A percentile compares a stretch with the other conserved stretches of the same genome.
phyloP scores from a whole-genome alignment of 768 basidiomycete species.

The Amanita pseudoporphyria region DNA sequence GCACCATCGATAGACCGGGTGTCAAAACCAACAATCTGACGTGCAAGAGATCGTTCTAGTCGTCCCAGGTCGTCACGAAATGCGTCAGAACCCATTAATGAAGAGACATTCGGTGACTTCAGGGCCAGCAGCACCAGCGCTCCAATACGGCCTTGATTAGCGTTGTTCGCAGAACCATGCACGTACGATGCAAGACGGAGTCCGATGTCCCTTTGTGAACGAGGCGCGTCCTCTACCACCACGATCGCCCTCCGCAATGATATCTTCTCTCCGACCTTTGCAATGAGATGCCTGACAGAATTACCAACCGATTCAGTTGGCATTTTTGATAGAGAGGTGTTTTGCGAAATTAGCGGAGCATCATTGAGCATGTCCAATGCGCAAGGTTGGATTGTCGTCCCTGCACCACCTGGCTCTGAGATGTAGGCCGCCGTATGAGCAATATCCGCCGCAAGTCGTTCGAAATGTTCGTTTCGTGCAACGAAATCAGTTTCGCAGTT shows the following conservation, averaged over 20 bases:
- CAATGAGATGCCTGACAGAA: slow-evolving; percentile 60
- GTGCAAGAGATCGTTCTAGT: slow-evolving; percentile 67
- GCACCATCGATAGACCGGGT: slow-evolving; percentile 38
- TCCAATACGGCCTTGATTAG: slow-evolving; percentile 49
- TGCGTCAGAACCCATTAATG: slow-evolving; percentile 32
- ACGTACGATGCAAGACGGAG: slow-evolving; percentile 47
- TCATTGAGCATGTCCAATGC: slow-evolving; percentile 41
- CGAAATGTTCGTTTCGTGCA: slow-evolving; percentile 75
- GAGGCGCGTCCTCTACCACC: slow-evolving; percentile 30
- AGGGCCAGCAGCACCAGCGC: slow-evolving; percentile 47
- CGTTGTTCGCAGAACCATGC: slow-evolving; percentile 44
- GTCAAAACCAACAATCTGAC: slow-evolving; percentile 81
- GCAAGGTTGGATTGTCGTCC: slow-evolving; percentile 35
- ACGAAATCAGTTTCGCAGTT: slow-evolving; percentile 99
- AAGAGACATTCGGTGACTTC: slow-evolving; percentile 35
- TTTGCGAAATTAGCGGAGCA: slow-evolving; percentile 55
- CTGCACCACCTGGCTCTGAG: slow-evolving; percentile 27
- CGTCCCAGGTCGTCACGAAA: slow-evolving; percentile 49
- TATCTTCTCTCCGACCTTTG: slow-evolving; percentile 77
- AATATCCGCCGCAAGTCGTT: slow-evolving; percentile 65
- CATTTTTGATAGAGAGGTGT: slow-evolving; percentile 20
- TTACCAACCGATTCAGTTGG: slow-evolving; percentile 41
- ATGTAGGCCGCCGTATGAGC: slow-evolving; percentile 78
- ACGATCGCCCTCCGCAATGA: slow-evolving; percentile 50
- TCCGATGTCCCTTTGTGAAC: slow-evolving; percentile 25